These are phyloP conservation scores for Linderniella brevidens DNA, from an alignment of 257 asterid genomes.

Conservation along the genomic window DNA sequence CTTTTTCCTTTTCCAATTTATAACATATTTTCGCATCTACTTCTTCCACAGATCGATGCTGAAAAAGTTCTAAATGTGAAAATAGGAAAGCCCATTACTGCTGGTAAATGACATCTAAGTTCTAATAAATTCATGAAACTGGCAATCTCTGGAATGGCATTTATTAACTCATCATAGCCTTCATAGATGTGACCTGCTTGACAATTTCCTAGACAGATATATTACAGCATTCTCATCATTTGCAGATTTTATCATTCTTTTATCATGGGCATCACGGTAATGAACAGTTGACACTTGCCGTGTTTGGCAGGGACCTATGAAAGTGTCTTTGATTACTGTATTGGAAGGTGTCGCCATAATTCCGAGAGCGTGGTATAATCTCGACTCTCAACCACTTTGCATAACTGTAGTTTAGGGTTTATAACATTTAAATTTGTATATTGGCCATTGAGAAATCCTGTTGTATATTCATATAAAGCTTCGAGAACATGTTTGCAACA, in stretches of 20 bases:
- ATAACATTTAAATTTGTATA: not conserved
- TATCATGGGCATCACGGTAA: not conserved
- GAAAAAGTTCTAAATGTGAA: slow-evolving; percentile 35
- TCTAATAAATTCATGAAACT: not conserved
- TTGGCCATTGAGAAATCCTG: not conserved
- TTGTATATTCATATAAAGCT: too few relatives aligned
- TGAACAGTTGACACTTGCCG: slow-evolving; percentile 5
- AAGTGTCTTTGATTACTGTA: slow-evolving; percentile 61
- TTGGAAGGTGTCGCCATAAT: slow-evolving; percentile 88
- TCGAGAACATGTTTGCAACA: too few relatives aligned
- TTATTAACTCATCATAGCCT: too few relatives aligned
- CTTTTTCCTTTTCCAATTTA: slow-evolving; percentile 5
- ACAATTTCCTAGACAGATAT: not conserved
- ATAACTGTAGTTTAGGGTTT: not conserved
- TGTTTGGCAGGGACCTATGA: slow-evolving; percentile 43
- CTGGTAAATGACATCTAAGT: slow-evolving; percentile 31
- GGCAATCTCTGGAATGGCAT: too few relatives aligned
- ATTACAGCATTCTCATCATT: not conserved
- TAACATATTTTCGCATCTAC: not conserved
- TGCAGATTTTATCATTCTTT: slow-evolving; percentile 6
- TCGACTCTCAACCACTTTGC: slow-evolving; percentile 9
- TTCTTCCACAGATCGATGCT: slow-evolving; percentile 9
- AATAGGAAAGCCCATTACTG: slow-evolving; percentile 41
- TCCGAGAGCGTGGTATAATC: slow-evolving; percentile 79
- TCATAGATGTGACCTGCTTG: slow-evolving; percentile 1